Conservation (phyloP, 352 stramenopile species). For the Phytophthora ohioensis region DNA sequence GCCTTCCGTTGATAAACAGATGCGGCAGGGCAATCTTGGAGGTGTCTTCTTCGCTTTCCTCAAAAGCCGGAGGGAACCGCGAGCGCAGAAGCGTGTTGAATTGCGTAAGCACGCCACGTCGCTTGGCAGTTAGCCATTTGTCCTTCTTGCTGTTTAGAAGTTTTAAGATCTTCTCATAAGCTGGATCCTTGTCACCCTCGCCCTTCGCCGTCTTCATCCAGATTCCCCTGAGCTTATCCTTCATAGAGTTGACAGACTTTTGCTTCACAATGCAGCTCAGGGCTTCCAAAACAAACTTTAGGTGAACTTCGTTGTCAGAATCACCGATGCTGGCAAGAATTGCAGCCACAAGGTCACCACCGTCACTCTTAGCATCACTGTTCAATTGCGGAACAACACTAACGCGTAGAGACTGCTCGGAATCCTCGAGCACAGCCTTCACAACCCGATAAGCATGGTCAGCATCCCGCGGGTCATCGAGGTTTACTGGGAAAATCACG, state of each 20-base stretch:
- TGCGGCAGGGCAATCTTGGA: constrained; percentile 34
- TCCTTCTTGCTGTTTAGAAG: constrained; percentile 32
- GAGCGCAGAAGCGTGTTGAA: constrained; percentile 58
- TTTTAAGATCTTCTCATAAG: constrained; percentile 32
- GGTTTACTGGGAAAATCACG: constrained; percentile 64
- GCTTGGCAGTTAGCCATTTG: constrained; percentile 37
- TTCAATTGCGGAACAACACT: constrained; percentile 62
- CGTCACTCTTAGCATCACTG: constrained; percentile 7
- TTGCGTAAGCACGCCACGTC: constrained; percentile 41
- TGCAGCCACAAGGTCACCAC: constrained; percentile 53
- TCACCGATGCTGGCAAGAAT: constrained; percentile 61
- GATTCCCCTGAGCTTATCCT: constrained; percentile 59
- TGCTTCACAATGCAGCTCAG: constrained; percentile 64
- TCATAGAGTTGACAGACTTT: constrained; percentile 58
- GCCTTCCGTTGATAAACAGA: constrained; percentile 80
- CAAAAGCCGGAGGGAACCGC: constrained; percentile 36
- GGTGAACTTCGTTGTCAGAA: constrained; percentile 60
- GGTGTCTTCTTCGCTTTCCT: constrained; percentile 21
- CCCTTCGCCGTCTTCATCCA: constrained; percentile 41
- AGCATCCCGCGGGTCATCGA: constrained; percentile 61
- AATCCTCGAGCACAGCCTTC: constrained; percentile 75
- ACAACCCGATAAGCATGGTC: constrained; percentile 64
- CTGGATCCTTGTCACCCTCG: constrained; percentile 29
- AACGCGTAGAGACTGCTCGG: constrained; percentile 66
- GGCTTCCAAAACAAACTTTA: constrained; percentile 67